Evolutionary conservation across 2,329 filamentous ascomycete species (phyloP), one percentile per base, ranked within the genome.

Genomic region (Herpomyces periplanetae): DNA sequence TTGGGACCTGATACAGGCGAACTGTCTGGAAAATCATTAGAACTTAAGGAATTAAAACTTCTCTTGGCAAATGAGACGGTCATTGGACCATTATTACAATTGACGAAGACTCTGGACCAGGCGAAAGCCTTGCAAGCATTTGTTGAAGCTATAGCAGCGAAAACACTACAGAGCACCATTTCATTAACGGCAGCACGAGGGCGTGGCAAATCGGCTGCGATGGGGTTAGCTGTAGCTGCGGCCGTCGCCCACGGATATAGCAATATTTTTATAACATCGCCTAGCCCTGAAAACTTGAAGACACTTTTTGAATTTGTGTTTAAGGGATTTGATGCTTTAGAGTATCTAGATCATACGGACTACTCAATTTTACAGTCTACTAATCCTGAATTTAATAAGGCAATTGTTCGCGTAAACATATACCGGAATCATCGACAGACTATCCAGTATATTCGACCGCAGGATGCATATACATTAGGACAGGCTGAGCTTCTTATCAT

Each of bases 241-340:
- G 84, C 84, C 2, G 54, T 96, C 17, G 75, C 80, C 1, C 66
- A 91, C 34, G 80, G 80, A 11, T 96, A 96, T 41, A 87, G 71
- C 45, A 96, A 96, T 38, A 87, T 96, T 31, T 96, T 96, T 41
- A 87, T 96, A 34, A 96, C 80, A 2, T 91, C 75, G 1, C 75
- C 75, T 0, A 88, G 69, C 24, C 80, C 80, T 1, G 84, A 96
- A 41, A 96, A 96, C 41, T 48, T 96, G 48, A 96, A 91, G 44
- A 96, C 80, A 0, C 47, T 96, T 4, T 96, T 96, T 34, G 73
- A 96, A 32, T 96, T 96, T 31, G 55, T 96, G 8, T 88, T 96
- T 49, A 91, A 88, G 38, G 80, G 73, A 0, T 96, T 96, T 31
- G 80, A 96, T 35, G 66, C 73, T 5, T 48, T 96, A 11, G 66